Percentiles rank a stretch among this genome's conserved stretches.
These are phyloP conservation scores for Linanthus parryae DNA, from an alignment of 148 eudicot genomes.

Conservation along the genomic window DNA sequence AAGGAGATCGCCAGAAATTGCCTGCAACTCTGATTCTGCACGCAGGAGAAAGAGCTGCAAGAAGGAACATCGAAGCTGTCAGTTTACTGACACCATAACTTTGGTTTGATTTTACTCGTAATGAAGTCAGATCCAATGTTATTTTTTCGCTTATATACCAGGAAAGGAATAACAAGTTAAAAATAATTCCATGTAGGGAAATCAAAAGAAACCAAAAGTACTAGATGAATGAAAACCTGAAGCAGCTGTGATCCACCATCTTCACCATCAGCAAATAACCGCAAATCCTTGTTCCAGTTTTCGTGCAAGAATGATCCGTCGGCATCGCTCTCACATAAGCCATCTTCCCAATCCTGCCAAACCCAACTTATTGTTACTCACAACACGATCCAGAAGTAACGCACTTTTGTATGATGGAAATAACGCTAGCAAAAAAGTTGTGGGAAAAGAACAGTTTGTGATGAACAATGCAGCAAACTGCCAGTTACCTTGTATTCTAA, in stretches of 20 bases:
- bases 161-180: not conserved
- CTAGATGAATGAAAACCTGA: slow-evolving; percentile 42
- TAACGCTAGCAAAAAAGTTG: no score
- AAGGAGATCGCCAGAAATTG: slow-evolving; percentile 53
- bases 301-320: slow-evolving; percentile 96
- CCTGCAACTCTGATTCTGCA: slow-evolving; percentile 82
- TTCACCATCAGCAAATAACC: slow-evolving; percentile 74
- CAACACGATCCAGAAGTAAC: no score
- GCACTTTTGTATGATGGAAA: no score
- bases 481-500: no score
- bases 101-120: no score
- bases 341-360: slow-evolving; percentile 92
- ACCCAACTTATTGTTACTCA: not conserved
- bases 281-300: slow-evolving; percentile 86
- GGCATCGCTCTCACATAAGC: slow-evolving; percentile 80
- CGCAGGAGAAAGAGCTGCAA: slow-evolving; percentile 82
- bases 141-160: no score
- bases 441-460: no score
- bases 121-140: no score
- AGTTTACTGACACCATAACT: no score
- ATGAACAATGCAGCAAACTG: no score
- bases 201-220: not conserved
- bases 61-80: not conserved
- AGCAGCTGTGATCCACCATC: slow-evolving; percentile 90
- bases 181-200: not conserved